These are phyloP conservation scores for Magnaporthales sp. DNA, from an alignment of 2,329 filamentous ascomycete species.

Conservation along the genomic window DNA sequence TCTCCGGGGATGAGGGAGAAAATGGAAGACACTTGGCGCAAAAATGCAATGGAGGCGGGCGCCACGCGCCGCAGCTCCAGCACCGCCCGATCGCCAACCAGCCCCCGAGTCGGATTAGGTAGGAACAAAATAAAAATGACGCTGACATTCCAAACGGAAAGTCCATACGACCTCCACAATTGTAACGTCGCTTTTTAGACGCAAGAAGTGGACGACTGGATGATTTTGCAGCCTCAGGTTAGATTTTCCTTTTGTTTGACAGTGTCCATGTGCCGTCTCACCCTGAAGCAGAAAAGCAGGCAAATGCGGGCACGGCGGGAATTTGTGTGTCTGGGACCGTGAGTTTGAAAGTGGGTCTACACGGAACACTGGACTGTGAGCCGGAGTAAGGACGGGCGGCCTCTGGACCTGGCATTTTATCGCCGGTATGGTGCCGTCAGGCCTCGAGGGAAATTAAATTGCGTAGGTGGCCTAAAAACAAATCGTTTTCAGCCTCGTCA, in stretches of 20 bases:
- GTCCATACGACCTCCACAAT: neutral
- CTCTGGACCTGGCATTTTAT: neutral
- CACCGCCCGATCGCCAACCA: neutral
- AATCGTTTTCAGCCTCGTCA: neutral
- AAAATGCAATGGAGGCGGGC: neutral
- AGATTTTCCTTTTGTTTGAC: neutral
- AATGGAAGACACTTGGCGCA: neutral
- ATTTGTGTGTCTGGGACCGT: neutral
- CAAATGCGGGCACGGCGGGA: neutral
- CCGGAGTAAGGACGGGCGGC: neutral
- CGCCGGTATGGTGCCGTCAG: neutral
- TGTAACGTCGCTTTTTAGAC: neutral
- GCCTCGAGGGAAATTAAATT: neutral
- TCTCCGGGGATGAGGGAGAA: too few relatives aligned
- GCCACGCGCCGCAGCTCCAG: slow-evolving; percentile 2
- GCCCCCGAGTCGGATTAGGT: neutral
- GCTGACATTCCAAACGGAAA: neutral
- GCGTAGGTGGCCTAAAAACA: neutral
- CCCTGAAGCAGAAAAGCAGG: neutral
- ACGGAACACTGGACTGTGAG: neutral
- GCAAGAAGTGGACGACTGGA: neutral
- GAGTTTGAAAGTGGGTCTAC: neutral
- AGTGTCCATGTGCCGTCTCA: neutral
- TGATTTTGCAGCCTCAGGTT: neutral
- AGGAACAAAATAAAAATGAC: neutral